Evolutionary conservation across 139 green algal genomes (phyloP).

Genomic region (Ostreobium quekettii): DNA sequence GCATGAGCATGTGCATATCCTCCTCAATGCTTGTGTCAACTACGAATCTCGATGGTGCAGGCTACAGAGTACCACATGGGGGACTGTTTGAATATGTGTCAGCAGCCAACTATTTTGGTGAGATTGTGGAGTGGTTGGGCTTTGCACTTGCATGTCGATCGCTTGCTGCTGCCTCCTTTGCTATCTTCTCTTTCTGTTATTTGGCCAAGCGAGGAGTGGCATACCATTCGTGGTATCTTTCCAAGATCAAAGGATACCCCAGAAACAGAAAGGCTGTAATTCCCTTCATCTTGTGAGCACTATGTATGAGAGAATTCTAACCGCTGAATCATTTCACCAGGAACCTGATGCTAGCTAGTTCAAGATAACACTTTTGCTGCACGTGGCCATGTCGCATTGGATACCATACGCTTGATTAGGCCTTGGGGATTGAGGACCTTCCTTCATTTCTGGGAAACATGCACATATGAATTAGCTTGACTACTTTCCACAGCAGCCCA

Average conservation of each 20-base stretch:
- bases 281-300: conserved; percentile 56
- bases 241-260: conserved; percentile 50
- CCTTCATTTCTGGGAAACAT: no score
- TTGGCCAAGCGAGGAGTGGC: conserved; percentile 36
- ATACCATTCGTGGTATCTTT: conserved; percentile 55
- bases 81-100: conserved; percentile 65
- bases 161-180: conserved; percentile 48
- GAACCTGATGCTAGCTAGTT: no score
- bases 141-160: conserved; percentile 39
- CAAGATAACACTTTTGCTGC: no score
- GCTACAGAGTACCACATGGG: conserved; percentile 65
- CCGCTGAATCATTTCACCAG: background rate
- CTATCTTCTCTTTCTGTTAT: conserved; percentile 59
- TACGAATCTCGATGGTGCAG: no score
- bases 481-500: no score
- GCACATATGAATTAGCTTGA: no score
- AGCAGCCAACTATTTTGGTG: conserved; percentile 62
- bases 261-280: conserved; percentile 42
- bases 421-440: no score
- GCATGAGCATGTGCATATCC: no score
- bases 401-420: no score
- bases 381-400: no score
- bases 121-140: conserved; percentile 62
- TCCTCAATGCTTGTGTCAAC: no score
- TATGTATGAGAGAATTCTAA: background rate